Base-by-base conservation (phyloP, 176 grass and related monocot species). In the Thalia dealbata region DNA sequence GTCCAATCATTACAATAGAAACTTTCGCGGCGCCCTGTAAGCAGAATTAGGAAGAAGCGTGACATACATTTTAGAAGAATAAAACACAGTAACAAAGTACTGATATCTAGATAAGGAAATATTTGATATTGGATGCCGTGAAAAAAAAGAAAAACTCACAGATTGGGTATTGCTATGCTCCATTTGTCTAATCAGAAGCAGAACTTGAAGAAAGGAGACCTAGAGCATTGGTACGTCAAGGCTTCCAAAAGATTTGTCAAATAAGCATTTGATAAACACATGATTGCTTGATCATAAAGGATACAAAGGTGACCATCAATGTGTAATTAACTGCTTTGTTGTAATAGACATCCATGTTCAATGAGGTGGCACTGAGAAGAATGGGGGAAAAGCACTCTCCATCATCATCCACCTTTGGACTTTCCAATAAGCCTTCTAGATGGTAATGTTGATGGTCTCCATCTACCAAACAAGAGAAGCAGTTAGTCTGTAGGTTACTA, bases 251-350 rank as follows among this genome's bases (percentile, higher is more conserved):
- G 50, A 26, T 28, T 48, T 14, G 58, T 15, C 7, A 64, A 78
- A 38, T 75, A 75, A 76, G 19, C 75, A 63, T 58, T 72, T 24
- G 58, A 88, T 52, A 61, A 64, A 75, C 22, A 75, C 80, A 25
- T 45, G 76, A 75, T 44, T 66, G 19, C 46, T 58, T 73, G 7
- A 54, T 54, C 22, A 29, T 56, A 59, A 76, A 92, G 95, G 95
- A 99, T 99, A 99, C 95, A 91, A 99, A 99, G 80, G 95, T 99
- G 81, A 95, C 90, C 95, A 99, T 99, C 85, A 99, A 72, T 56
- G 95, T 99, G 80, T 99, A 99, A 69, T 95, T 99, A 50, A 99
- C 88, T 74, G 95, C 95, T 86, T 99, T 99, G 76, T 95, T 99
- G 76, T 99, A 99, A 80, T 99, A 99, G 74, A 92, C 77, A 80